phyloP scores from a whole-genome alignment of 345 rosid species.

The Eucalyptus sp. region DNA sequence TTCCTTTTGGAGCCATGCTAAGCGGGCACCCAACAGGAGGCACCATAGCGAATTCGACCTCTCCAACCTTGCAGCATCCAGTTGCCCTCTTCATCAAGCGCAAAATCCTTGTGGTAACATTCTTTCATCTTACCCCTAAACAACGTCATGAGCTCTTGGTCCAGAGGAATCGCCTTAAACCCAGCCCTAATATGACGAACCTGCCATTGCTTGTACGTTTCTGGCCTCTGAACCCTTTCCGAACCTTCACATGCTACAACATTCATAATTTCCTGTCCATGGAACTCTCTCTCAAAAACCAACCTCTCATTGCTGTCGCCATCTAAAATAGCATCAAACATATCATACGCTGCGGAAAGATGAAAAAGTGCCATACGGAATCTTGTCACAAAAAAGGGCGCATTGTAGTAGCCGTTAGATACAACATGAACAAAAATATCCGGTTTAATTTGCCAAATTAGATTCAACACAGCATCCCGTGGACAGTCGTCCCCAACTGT shows the following conservation, averaged over 20 bases:
- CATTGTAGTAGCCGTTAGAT: conserved; percentile 10
- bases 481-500: neutral
- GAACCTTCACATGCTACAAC: conserved; percentile 68
- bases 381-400: conserved; percentile 32
- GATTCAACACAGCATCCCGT: conserved; percentile 3
- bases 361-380: conserved; percentile 73
- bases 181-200: conserved; percentile 54
- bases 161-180: conserved; percentile 41
- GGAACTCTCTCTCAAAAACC: conserved; percentile 42
- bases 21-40: conserved; percentile 59
- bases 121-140: conserved; percentile 20
- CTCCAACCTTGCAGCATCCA: conserved; percentile 92
- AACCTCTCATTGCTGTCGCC: conserved; percentile 40
- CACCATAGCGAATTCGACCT: conserved; percentile 22
- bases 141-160: conserved; percentile 21
- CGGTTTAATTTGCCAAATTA: conserved; percentile 14
- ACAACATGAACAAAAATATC: conserved; percentile 4
- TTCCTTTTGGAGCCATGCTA: neutral
- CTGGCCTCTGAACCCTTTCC: conserved; percentile 73
- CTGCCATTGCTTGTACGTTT: conserved; percentile 73
- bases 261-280: conserved; percentile 47
- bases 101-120: conserved; percentile 63
- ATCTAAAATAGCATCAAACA: conserved; percentile 34
- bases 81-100: conserved; percentile 37
- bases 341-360: conserved; percentile 51